Base-by-base conservation (phyloP, 345 rosid species). In the Nephelium lappaceum region DNA sequence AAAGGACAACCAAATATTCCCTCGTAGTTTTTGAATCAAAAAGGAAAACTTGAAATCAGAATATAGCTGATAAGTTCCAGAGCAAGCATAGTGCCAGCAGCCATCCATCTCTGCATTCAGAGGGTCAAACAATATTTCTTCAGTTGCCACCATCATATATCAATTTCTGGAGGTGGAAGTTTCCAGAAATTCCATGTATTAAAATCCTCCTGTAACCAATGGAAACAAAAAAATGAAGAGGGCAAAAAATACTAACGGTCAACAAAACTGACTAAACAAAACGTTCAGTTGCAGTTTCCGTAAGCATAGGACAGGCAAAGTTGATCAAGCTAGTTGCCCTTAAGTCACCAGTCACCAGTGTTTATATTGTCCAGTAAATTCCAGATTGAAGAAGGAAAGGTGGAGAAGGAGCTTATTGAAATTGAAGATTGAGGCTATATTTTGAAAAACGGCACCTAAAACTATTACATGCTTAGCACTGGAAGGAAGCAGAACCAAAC, bases 101-200 rank as follows among this genome's bases (percentile, higher is more conserved):
- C 51, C 72, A n/a, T 73, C 49, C 61, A 42, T 53, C 66, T 74
- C 36, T 1, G 5, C 11, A 61, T 75, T 67, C 14, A 24, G 63
- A 78, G 51, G 58, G 51, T 45, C 51, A 49, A 62, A 72, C 47
- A 51, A 74, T 49, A 21, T 45, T n/a, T 61, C 6, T 74, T 72
- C 39, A 60, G 69, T 27, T 42, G 79, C 27, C 16, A 36, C 64
- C 77, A 73, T 90, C 88, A 90, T 68, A 77, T 62, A 73, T 88
- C 84, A 39, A 87, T 71, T 38, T 45, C 60, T 38, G 88, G 92
- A 80, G 94, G 87, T 5, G 99, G 95, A 58, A 95, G 78, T 83
- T 79, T 95, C 99, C 99, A 95, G 84, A 45, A 95, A 85, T 95
- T 95, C 98, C 98, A 95, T 18, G 94, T 78, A 86, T 95, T 95